Conservation (phyloP, 495 filamentous ascomycete genomes). For the Aspergillus ellipticus region DNA sequence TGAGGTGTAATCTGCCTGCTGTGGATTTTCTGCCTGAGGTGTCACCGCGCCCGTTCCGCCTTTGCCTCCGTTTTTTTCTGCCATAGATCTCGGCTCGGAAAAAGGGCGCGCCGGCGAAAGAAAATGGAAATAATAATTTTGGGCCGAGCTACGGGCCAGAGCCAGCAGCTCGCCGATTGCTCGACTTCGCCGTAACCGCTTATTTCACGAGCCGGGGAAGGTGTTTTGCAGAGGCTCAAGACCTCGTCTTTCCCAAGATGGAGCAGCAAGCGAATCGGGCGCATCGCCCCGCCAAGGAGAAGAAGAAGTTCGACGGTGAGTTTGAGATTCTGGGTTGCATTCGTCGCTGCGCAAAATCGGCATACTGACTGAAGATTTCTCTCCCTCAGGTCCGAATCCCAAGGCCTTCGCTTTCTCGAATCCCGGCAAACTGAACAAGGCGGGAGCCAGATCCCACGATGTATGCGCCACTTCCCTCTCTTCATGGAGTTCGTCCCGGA, state of each 20-base stretch:
- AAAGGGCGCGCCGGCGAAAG: slow-evolving; percentile 29
- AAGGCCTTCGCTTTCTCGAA: slow-evolving; percentile 88
- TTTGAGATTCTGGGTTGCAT: neutral
- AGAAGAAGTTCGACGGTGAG: slow-evolving; percentile 70
- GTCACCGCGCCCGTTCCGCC: neutral
- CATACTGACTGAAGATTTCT: slow-evolving; percentile 15
- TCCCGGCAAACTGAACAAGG: slow-evolving; percentile 77
- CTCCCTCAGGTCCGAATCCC: slow-evolving; percentile 65
- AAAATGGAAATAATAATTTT: slow-evolving; percentile 38
- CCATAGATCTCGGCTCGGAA: slow-evolving; percentile 12
- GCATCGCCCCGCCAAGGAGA: slow-evolving; percentile 85
- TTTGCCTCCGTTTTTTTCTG: slow-evolving; percentile 1
- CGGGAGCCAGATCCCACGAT: slow-evolving; percentile 87
- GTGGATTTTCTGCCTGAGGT: neutral
- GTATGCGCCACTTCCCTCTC: slow-evolving; percentile 43
- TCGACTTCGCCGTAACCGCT: slow-evolving; percentile 15
- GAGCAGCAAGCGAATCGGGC: slow-evolving; percentile 81
- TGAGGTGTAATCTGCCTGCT: neutral
- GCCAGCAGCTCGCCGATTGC: slow-evolving; percentile 11
- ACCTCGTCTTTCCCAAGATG: slow-evolving; percentile 49
- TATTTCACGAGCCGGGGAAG: slow-evolving; percentile 11
- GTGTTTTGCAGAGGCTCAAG: slow-evolving; percentile 26
- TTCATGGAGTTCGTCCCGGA: neutral
- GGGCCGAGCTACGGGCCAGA: slow-evolving; percentile 17
- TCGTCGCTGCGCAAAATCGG: neutral